Evolutionary conservation across 129 eudicot species (phyloP).

Genomic region (Cynara cardunculus): DNA sequence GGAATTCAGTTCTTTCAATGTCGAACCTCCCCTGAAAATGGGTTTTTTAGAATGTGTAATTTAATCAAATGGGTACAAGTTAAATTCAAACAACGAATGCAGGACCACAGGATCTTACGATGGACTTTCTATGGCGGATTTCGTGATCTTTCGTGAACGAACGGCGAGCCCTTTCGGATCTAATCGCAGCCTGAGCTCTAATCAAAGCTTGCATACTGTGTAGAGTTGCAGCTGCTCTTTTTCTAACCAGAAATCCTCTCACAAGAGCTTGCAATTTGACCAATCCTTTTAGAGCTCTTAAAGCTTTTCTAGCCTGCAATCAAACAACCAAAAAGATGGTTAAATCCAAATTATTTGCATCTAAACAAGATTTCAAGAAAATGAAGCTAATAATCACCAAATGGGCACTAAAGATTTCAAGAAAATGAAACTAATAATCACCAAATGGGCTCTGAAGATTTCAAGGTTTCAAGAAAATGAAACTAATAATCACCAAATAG

Average conservation of each 20-base stretch:
- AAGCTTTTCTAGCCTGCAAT: slow-evolving; percentile 78
- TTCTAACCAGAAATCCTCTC: slow-evolving; percentile 81
- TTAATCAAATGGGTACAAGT: not conserved
- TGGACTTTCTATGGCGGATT: slow-evolving; percentile 49
- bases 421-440: not conserved
- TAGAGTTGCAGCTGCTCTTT: slow-evolving; percentile 86
- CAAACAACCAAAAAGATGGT: slow-evolving; percentile 6
- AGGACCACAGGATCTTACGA: slow-evolving; percentile 41
- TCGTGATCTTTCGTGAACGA: slow-evolving; percentile 48
- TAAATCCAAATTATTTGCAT: not conserved
- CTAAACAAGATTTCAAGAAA: too few relatives aligned
- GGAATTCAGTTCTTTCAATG: slow-evolving; percentile 55
- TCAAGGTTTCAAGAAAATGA: not conserved
- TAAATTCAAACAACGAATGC: not conserved
- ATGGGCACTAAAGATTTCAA: not conserved
- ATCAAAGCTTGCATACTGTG: slow-evolving; percentile 94
- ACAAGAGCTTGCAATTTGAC: slow-evolving; percentile 93
- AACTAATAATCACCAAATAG: not conserved
- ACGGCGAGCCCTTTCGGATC: slow-evolving; percentile 69
- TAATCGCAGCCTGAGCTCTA: slow-evolving; percentile 66
- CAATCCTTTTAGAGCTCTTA: slow-evolving; percentile 80
- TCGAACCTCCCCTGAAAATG: slow-evolving; percentile 57
- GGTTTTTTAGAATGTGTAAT: not conserved
- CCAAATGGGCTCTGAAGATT: not conserved
- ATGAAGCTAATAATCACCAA: too few relatives aligned